Evolutionary conservation across 345 rosid species (phyloP), one percentile per base, ranked within the genome.

Genomic region (Heritiera fomes): DNA sequence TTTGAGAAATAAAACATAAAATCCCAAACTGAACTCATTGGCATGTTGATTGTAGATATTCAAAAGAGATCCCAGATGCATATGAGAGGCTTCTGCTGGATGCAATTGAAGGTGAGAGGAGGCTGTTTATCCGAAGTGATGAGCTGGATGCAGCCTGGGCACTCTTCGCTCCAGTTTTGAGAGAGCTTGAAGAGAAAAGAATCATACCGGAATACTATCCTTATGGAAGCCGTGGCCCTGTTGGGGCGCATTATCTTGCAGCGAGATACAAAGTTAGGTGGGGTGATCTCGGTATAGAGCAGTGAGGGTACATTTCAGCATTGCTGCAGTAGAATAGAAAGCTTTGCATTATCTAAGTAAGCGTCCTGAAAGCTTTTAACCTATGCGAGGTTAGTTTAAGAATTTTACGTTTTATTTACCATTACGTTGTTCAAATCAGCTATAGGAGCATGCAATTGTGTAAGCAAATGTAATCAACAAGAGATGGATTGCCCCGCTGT

Each of bases 181-280:
- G 87, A 69, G 99, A 96, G 85, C 80, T 92, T 40, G 98, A 96
- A 82, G 94, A 88, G 89, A 94, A 89, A 80, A 90, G 87, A 86
- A 86, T 87, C 32, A 81, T 84, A 56, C 99, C 99, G 0, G 99
- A 96, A 81, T 89, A 89, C 86, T 96, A 96, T 79, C 99, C 99
- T 63, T 90, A 92, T 12, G 98, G 99, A n/a, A 96, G 98, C 80
- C 94, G 99, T 55, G 99, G 99, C 75, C 98, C 99, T 15, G 98
- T 94, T 0, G 99, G 98, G 65, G 99, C 99, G 73, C 99, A 96
- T 83, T 96, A 96, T 82, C 98, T 96, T 58, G 97, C 99, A 6
- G 99, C 99, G 46, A 88, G 87, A 83, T 87, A 96, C 87, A 92
- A 92, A 14, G 98, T 96, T 65, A 90, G 87, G 60, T 96, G 99